A percentile compares a stretch with the other conserved stretches of the same genome.
Evolutionary conservation across 805 yeast species (phyloP).

Genomic region (Priceomyces carsonii): DNA sequence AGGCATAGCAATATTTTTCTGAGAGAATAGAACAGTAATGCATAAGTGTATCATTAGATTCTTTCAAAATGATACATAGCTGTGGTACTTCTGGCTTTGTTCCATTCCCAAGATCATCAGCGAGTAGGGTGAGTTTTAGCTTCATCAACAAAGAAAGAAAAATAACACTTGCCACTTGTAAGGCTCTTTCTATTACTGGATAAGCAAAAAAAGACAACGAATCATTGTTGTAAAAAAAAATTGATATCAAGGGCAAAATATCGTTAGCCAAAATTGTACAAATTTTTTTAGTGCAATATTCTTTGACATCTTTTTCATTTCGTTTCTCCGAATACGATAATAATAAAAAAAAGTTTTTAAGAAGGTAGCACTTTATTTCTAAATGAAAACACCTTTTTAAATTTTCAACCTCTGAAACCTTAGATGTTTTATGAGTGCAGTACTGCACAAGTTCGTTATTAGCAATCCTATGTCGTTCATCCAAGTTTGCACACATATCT

Average conservation of each 20-base stretch:
- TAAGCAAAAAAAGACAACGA: no score
- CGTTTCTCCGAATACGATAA: constrained; percentile 25
- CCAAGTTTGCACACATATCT: constrained; percentile 12
- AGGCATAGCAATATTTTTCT: no score
- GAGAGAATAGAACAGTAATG: no score
- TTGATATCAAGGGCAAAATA: constrained; percentile 22
- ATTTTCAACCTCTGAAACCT: constrained; percentile 3
- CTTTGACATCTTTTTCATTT: constrained; percentile 20
- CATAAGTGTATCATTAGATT: no score
- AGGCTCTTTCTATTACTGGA: no score
- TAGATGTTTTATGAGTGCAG: neutral
- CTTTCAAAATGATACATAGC: no score
- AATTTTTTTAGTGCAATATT: constrained; percentile 26
- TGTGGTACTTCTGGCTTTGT: no score
- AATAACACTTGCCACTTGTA: no score
- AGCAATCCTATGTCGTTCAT: constrained; percentile 7
- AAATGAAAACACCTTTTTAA: constrained; percentile 19
- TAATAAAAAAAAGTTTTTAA: constrained; percentile 23
- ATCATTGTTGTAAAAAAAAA: no score
- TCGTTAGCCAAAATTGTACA: constrained; percentile 15
- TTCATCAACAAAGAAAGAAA: no score
- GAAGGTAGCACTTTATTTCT: constrained; percentile 16
- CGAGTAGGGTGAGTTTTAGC: no score
- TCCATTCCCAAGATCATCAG: no score
- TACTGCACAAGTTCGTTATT: constrained; percentile 3